Evolutionary conservation across 495 filamentous ascomycete genomes (phyloP), one percentile per base, ranked within the genome.

Genomic region (Annulohypoxylon bovei): DNA sequence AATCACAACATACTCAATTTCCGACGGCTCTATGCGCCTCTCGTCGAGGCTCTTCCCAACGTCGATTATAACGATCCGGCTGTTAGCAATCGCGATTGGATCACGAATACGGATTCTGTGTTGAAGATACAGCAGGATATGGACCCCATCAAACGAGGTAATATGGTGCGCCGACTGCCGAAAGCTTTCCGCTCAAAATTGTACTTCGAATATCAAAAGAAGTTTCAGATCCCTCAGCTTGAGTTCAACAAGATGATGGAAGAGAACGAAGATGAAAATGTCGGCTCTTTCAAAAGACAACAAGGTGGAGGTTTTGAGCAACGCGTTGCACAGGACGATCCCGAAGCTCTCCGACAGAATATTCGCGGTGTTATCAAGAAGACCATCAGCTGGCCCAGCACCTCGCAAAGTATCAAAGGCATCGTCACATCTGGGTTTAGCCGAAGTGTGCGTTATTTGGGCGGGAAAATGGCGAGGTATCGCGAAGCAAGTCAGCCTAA

Each of bases 91-190:
- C 75, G 80, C 3, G 84, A 89, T 65, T 94, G 92, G 91, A 83
- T 89, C 22, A 81, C 87, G 67, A 89, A 92, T 74, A 84, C 87
- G 0, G 81, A 86, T 6, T 58, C 74, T 27, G 77, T 82, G 56
- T 74, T 85, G 33, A 83, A 80, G 20, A 81, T 99, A 42, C 83
- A 77, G 25, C 95, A 99, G 76, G 94, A 98, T 75, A 94, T 97
- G 92, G 92, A 97, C 70, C 93, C 93, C 0, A 78, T 92, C 46
- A 93, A 90, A 74, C 88, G 95, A 44, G 94, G 92, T 20, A 98
- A 99, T 76, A 98, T 98, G 92, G 94, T 99, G 7, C 89, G 96
- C 9, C 90, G 95, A 23, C 82, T 99, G 11, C 96, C 95, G 0
- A 93, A 92, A 62, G 82, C 89, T 0, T 98, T 99, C 86, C 87